Evolutionary conservation across 495 filamentous ascomycete genomes (phyloP).

Genomic region (Aspergillus hancockii): DNA sequence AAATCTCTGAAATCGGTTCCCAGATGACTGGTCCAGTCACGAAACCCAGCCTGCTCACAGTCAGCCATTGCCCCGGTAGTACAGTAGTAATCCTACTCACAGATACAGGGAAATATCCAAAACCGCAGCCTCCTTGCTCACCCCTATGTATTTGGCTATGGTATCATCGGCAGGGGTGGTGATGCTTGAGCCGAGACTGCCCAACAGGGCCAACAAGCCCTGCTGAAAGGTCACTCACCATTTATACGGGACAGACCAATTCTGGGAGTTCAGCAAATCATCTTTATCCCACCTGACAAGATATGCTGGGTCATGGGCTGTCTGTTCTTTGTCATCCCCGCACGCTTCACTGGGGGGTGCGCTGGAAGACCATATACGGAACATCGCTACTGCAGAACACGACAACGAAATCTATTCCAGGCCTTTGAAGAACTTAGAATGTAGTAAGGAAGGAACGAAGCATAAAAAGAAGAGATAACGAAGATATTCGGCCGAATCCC

Average conservation of each 20-base stretch:
- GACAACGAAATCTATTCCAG: too few species aligned
- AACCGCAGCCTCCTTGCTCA: constrained; percentile 34
- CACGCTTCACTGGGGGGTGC: too few species aligned
- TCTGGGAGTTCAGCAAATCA: constrained; percentile 41
- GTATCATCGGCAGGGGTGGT: constrained; percentile 42
- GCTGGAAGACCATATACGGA: too few species aligned
- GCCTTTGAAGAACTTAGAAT: too few species aligned
- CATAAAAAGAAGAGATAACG: too few species aligned
- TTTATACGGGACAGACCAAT: constrained; percentile 45
- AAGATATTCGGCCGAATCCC: too few species aligned
- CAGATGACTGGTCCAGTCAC: constrained; percentile 34
- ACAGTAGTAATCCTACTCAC: too few species aligned
- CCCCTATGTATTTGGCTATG: constrained; percentile 34
- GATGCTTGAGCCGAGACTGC: constrained; percentile 49
- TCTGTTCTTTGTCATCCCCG: too few species aligned
- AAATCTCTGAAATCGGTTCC: constrained; percentile 46
- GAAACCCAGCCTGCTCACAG: constrained; percentile 18
- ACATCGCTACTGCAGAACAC: too few species aligned
- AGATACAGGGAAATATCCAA: constrained; percentile 20
- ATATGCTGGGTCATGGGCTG: too few species aligned
- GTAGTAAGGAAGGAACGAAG: too few species aligned
- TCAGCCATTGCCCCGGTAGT: constrained; percentile 1
- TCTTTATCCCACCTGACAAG: background rate
- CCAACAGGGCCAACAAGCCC: constrained; percentile 48
- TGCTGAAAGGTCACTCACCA: constrained; percentile 49